phyloP scores from a whole-genome alignment of 495 filamentous ascomycete species.

The Evernia prunastri region DNA sequence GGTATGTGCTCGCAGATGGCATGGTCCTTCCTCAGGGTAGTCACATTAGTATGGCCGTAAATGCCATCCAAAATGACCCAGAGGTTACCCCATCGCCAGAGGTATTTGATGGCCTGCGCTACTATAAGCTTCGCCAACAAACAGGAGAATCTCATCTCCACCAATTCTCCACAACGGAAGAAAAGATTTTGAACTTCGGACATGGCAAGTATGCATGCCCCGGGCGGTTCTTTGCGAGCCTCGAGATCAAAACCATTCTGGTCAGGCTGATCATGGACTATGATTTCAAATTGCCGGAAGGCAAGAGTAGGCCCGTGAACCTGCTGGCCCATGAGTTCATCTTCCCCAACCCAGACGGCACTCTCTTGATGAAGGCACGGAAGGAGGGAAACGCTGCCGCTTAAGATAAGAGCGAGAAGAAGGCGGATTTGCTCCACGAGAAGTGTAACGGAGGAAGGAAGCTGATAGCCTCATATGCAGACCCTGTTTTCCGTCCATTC shows the following conservation, averaged over 20 bases:
- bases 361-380: neutral
- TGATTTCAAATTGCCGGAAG: constrained; percentile 42
- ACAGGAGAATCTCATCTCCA: constrained; percentile 30
- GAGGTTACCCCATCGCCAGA: constrained; percentile 32
- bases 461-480: too few relatives aligned
- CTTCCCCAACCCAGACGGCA: constrained; percentile 23
- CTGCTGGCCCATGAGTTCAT: constrained; percentile 21
- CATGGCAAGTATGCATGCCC: constrained; percentile 47
- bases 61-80: constrained; percentile 15
- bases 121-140: constrained; percentile 40
- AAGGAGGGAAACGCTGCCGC: too few relatives aligned
- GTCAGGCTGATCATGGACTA: constrained; percentile 50
- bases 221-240: constrained; percentile 51
- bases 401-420: too few relatives aligned
- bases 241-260: constrained; percentile 52
- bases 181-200: constrained; percentile 45
- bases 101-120: constrained; percentile 49
- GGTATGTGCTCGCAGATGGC: constrained; percentile 22
- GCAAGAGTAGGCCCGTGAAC: constrained; percentile 1
- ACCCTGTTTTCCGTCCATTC: too few relatives aligned
- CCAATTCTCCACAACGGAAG: constrained; percentile 41
- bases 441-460: too few relatives aligned
- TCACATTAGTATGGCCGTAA: constrained; percentile 17
- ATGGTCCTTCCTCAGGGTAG: constrained; percentile 21
- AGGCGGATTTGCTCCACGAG: too few relatives aligned